Evolutionary conservation across 2,329 filamentous ascomycete genomes (phyloP), one percentile per base, ranked within the genome.

Genomic region (Cadophora gregata): DNA sequence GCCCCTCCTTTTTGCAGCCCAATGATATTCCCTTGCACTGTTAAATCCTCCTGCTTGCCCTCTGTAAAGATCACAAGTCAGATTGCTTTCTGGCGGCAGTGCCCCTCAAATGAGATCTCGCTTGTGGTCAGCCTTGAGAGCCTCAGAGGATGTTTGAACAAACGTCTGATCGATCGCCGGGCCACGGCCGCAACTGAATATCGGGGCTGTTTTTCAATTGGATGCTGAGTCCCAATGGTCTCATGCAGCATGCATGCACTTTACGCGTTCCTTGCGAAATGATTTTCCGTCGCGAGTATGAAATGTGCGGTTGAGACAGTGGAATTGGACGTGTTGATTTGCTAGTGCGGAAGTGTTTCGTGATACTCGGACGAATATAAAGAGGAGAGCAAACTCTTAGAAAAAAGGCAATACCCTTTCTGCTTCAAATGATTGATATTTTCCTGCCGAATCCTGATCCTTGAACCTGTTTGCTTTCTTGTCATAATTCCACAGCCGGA

Each of bases 251-350:
- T 71, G 71, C 69, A 70, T 61, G 66, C 67, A 72, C 69, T 71
- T 65, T 68, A 68, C 69, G 65, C 64, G 65, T 64, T 63, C 36
- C 47, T 50, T 62, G 16, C 50, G 19, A 53, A 33, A 36, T 61
- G 42, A 58, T 24, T 59, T 27, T 51, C 48, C 36, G 36, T 60
- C 64, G 67, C 60, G 59, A 47, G 58, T 55, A 31, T 25, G 45
- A 61, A 48, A 50, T 31, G 45, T 38, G 27, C 12, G 31, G 27
- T 59, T 65, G 55, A 55, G 36, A 45, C 7, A 16, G 12, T n/a
- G 29, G 66, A 66, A 67, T 67, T 62, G 47, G 67, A 71, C 69
- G 71, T 68, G 70, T 65, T 71, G 65, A 72, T 73, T 72, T 59
- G 68, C 33, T 59, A 16, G 27, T 24, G 4, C 16, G 10, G 19